A percentile compares a stretch with the other conserved stretches of the same genome.
These are phyloP conservation scores for Hypoxylon trugodes DNA, from an alignment of 495 filamentous ascomycete species.

Conservation along the genomic window DNA sequence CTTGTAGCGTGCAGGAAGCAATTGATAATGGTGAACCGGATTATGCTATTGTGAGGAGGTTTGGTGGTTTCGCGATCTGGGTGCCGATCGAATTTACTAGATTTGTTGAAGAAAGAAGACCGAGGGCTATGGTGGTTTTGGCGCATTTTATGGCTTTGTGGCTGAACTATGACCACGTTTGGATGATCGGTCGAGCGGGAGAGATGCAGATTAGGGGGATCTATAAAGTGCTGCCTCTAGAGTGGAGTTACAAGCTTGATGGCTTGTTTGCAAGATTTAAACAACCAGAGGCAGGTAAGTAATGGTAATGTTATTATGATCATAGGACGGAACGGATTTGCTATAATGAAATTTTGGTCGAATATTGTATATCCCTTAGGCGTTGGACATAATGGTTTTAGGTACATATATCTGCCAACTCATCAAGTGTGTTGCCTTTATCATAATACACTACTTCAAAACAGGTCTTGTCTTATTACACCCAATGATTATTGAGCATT, in stretches of 20 bases:
- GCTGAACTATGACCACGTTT: conserved; percentile 46
- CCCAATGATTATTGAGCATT: too few relatives aligned
- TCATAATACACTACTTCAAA: too few relatives aligned
- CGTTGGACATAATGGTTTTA: too few relatives aligned
- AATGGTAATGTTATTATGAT: neutral
- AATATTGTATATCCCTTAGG: too few relatives aligned
- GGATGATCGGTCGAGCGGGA: conserved; percentile 52
- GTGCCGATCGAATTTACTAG: conserved; percentile 47
- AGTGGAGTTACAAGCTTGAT: conserved; percentile 51
- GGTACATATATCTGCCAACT: neutral
- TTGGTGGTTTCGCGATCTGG: conserved; percentile 49
- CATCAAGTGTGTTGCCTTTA: too few relatives aligned
- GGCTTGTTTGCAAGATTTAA: conserved; percentile 44
- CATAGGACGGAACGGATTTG: too few relatives aligned
- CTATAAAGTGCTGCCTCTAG: conserved; percentile 46
- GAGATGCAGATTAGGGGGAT: conserved; percentile 52
- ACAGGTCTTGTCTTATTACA: too few relatives aligned
- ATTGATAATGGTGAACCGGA: conserved; percentile 39
- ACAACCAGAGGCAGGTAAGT: conserved; percentile 19
- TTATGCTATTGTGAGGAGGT: conserved; percentile 44
- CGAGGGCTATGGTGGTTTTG: conserved; percentile 52
- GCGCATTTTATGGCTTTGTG: conserved; percentile 51
- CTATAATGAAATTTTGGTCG: too few relatives aligned
- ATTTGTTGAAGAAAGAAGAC: conserved; percentile 48
- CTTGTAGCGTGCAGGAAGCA: conserved; percentile 45